Percentiles rank a stretch among this genome's conserved stretches.
These are phyloP conservation scores for Leccinum rimulosum DNA, from an alignment of 768 basidiomycete genomes.

Conservation along the genomic window DNA sequence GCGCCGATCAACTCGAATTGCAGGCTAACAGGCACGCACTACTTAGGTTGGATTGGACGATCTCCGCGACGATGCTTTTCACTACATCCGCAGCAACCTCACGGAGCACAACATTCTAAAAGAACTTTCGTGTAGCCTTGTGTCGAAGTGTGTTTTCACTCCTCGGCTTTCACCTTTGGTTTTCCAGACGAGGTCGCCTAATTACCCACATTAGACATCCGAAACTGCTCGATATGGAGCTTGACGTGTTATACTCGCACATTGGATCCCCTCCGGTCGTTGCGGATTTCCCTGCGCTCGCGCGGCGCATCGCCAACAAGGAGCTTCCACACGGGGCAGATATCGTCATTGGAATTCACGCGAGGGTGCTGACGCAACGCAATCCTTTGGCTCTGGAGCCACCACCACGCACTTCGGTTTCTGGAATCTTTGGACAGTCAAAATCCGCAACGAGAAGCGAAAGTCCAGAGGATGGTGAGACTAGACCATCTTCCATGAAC, in stretches of 20 bases:
- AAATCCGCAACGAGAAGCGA: no score
- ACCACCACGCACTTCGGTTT: no score
- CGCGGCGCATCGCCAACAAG: constrained; percentile 14
- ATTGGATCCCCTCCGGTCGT: constrained; percentile 17
- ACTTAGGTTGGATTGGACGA: constrained; percentile 21
- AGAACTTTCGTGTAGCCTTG: constrained; percentile 21
- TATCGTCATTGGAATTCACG: not conserved
- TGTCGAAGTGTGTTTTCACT: constrained; percentile 11
- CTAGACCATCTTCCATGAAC: no score
- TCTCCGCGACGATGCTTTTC: constrained; percentile 17
- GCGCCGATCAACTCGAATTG: not conserved
- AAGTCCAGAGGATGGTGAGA: no score
- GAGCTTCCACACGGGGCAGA: constrained; percentile 10
- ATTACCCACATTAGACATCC: constrained; percentile 7
- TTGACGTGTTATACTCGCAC: constrained; percentile 19
- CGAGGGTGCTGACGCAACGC: not conserved
- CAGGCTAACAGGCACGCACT: not conserved
- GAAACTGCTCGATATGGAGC: constrained; percentile 18
- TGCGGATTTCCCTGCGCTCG: constrained; percentile 10
- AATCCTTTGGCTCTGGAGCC: not conserved
- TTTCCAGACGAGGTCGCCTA: not conserved
- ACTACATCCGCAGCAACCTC: constrained; percentile 15
- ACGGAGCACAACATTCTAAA: constrained; percentile 23
- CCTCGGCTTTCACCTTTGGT: not conserved
- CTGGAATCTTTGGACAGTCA: no score